A percentile compares a stretch with the other conserved stretches of the same genome.
Conservation (phyloP, 1,284 basidiomycete genomes). For the Chalciporus sp. region DNA sequence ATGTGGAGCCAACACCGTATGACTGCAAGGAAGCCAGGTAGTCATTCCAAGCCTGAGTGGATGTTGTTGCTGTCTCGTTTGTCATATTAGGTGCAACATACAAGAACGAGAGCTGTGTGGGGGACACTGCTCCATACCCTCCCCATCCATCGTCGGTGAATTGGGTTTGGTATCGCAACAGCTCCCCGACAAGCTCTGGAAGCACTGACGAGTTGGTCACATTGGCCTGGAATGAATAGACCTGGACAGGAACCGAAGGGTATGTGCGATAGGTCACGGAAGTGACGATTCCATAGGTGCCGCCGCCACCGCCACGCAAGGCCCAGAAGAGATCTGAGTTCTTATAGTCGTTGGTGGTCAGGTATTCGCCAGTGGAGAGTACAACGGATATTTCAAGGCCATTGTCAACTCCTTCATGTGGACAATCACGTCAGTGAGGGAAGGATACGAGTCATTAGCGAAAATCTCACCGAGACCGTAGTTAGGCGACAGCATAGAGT, state of each 20-base stretch:
- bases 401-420: constrained; percentile 41
- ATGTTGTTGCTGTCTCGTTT: constrained; percentile 33
- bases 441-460: too few species aligned
- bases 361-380: constrained; percentile 5
- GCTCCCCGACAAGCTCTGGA: background rate
- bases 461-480: constrained; percentile 43
- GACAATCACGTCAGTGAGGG: too few species aligned
- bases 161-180: background rate
- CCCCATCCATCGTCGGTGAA: constrained; percentile 28
- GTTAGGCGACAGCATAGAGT: constrained; percentile 40
- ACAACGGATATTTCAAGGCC: constrained; percentile 29
- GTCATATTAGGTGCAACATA: constrained; percentile 39
- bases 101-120: constrained; percentile 16
- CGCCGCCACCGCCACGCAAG: constrained; percentile 50
- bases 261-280: constrained; percentile 28
- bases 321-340: constrained; percentile 43
- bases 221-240: constrained; percentile 26
- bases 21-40: constrained; percentile 25
- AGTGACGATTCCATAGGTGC: constrained; percentile 24
- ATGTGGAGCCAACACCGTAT: constrained; percentile 20
- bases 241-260: constrained; percentile 32
- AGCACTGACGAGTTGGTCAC: constrained; percentile 1
- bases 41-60: constrained; percentile 35
- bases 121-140: constrained; percentile 16
- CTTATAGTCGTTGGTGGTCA: constrained; percentile 11